Conservation (phyloP, 2,329 filamentous ascomycete species). For the Sordariomycetes sp. region DNA sequence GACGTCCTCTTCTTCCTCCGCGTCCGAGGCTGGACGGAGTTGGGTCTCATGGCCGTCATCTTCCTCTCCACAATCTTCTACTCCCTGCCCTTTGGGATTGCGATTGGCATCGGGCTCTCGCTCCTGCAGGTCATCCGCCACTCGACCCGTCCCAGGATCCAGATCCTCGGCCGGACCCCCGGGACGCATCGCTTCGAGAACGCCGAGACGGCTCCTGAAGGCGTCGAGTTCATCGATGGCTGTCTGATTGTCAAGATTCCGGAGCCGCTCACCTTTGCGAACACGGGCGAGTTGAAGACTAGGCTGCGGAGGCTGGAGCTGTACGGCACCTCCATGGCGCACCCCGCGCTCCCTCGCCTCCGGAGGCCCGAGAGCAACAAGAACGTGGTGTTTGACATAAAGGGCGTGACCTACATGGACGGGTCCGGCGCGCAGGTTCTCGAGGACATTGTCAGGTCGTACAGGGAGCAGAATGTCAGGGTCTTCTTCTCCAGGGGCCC, state of each 20-base stretch:
- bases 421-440: conserved; percentile 88
- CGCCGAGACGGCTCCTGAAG: conserved; percentile 58
- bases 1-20: conserved; percentile 82
- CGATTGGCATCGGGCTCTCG: conserved; percentile 83
- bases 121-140: conserved; percentile 82
- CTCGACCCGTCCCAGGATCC: conserved; percentile 82
- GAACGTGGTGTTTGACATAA: conserved; percentile 93
- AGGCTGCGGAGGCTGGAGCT: conserved; percentile 72
- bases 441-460: conserved; percentile 72
- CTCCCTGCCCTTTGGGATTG: conserved; percentile 85
- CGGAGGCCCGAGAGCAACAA: conserved; percentile 68
- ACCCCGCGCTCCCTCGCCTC: conserved; percentile 75
- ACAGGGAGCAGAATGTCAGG: conserved; percentile 61
- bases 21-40: conserved; percentile 76
- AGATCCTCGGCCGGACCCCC: conserved; percentile 83
- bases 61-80: conserved; percentile 90
- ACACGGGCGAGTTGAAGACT: conserved; percentile 83
- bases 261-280: conserved; percentile 91
- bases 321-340: conserved; percentile 74
- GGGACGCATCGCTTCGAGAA: conserved; percentile 79
- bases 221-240: conserved; percentile 79
- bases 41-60: conserved; percentile 79
- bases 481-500: conserved; percentile 60
- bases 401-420: conserved; percentile 91
- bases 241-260: conserved; percentile 96